Percentiles rank a stretch among this genome's conserved stretches.
Conservation (phyloP, 2,329 filamentous ascomycete species). For the Tolypocladium ophioglossoides region DNA sequence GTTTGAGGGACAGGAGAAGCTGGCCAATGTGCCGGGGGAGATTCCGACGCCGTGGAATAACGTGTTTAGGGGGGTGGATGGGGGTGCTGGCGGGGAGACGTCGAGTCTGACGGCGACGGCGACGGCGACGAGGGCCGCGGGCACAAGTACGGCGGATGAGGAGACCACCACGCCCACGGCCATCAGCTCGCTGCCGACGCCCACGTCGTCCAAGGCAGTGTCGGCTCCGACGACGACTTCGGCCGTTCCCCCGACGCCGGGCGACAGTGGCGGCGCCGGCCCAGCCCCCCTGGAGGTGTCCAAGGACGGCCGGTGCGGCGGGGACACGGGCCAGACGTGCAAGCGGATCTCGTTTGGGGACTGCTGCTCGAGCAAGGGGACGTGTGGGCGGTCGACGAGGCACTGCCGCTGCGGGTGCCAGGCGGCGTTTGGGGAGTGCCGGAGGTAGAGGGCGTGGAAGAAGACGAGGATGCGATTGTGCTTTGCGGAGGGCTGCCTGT, state of each 20-base stretch:
- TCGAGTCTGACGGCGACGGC: slow-evolving; percentile 3
- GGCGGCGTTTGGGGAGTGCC: slow-evolving; percentile 22
- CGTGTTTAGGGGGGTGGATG: slow-evolving; percentile 7
- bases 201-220: too few relatives aligned
- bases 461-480: neutral
- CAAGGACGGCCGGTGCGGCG: slow-evolving; percentile 29
- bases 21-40: slow-evolving; percentile 17
- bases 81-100: neutral
- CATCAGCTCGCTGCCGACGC: neutral
- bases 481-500: too few relatives aligned
- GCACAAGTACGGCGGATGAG: neutral
- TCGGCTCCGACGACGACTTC: too few relatives aligned
- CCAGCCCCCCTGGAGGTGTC: neutral
- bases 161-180: neutral
- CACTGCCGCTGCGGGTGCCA: slow-evolving; percentile 28
- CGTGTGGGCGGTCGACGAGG: slow-evolving; percentile 25
- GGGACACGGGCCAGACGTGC: slow-evolving; percentile 27
- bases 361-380: slow-evolving; percentile 30
- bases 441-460: neutral
- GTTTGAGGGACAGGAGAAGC: slow-evolving; percentile 23
- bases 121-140: neutral
- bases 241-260: neutral
- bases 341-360: slow-evolving; percentile 28
- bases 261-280: slow-evolving; percentile 16
- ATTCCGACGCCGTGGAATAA: slow-evolving; percentile 22